phyloP scores from a whole-genome alignment of 176 grass and related monocot genomes.

The Thalia dealbata region DNA sequence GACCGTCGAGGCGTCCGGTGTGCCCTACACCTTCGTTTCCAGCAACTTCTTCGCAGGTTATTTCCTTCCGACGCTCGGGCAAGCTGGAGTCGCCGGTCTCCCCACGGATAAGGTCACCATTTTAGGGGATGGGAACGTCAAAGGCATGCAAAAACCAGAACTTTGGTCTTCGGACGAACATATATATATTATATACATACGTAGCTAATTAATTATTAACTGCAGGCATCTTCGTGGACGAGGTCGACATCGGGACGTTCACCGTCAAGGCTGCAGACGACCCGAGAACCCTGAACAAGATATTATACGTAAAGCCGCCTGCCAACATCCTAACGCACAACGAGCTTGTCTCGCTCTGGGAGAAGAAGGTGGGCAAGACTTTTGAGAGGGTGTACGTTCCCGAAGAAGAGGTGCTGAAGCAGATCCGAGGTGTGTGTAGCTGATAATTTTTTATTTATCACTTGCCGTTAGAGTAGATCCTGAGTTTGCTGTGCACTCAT shows the following conservation, averaged over 20 bases:
- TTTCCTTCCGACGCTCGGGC: not conserved
- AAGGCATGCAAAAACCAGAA: no score
- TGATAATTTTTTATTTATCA: not conserved
- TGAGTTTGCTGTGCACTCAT: no score
- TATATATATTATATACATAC: no score
- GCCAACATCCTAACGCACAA: not conserved
- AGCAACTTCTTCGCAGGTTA: not conserved
- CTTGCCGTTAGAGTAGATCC: not conserved
- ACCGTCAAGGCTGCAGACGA: not conserved
- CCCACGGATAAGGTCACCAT: constrained; percentile 17
- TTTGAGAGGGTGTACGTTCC: not conserved
- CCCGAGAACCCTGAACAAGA: not conserved
- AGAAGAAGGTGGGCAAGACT: constrained; percentile 1
- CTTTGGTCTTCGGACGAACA: no score
- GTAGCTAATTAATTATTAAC: constrained; percentile 4
- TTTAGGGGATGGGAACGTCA: constrained; percentile 31
- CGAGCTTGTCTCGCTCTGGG: not conserved
- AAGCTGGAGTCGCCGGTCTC: not conserved
- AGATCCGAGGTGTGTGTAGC: not conserved
- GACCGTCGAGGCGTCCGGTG: not conserved
- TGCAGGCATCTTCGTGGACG: not conserved
- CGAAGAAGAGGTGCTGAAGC: not conserved
- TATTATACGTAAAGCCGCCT: not conserved
- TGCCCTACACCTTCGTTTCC: not conserved
- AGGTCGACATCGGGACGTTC: not conserved